Base-by-base conservation (phyloP, 2,329 filamentous ascomycete genomes). In the Paecilomyces sp. region DNA sequence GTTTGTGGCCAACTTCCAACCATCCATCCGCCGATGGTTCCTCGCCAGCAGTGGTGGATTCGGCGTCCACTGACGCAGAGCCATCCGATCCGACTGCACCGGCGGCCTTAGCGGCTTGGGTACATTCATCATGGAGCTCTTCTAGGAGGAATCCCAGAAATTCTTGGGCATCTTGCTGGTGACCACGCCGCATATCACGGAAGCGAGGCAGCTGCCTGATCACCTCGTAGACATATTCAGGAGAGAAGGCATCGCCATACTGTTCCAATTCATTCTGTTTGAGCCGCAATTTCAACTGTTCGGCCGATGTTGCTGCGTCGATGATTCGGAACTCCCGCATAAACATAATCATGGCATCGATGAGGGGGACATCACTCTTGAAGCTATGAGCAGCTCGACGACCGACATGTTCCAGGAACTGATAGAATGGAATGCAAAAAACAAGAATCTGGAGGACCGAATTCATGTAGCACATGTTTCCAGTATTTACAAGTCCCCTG, bases 391-490 rank as follows among this genome's bases (percentile, higher is more conserved):
- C 86, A 58, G 91, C 91, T 68, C 88, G 88, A 74, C 90, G 90
- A 73, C 90, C 86, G 61, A 96, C 85, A 73, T 92, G 88, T 70
- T 96, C 90, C 64, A 99, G 77, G 71, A 99, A 97, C 70, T 92
- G 87, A 76, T 96, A 97, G 72, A 99, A 99, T 5, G 94, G 94
- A 67, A 88, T 83, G 76, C 92, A 97, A 73, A 92, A 97, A 66
- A 97, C 85, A 69, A 99, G 85, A 72, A 95, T 90, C 88, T 99
- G 94, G 65, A 99, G 83, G 74, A 97, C 88, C 92, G 94, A 97
- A 80, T 97, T 99, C 94, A 99, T 97, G 78, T 99, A 99, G 77
- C 94, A 99, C 90, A 97, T 95, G 72, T 99, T 97, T 56, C 94
- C 94, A 50, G 93, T 95, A 77, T 99, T 99, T 66, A 96, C 90